Percentiles rank a stretch among this genome's conserved stretches.
phyloP scores from a whole-genome alignment of 169 alveolate genomes.

The Eimeria acervulina region DNA sequence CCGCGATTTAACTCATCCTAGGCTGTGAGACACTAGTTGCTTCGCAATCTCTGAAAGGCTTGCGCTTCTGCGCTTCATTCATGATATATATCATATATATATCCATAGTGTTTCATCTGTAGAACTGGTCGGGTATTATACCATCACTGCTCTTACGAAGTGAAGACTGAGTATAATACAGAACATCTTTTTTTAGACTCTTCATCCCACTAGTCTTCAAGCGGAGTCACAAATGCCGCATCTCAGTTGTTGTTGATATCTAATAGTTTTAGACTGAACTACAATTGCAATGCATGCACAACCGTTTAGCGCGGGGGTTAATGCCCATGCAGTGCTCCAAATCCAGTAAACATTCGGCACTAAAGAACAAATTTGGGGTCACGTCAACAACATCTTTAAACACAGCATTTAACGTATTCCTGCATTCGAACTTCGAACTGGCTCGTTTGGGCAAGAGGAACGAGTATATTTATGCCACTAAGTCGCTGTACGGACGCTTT shows the following conservation, averaged over 20 bases:
- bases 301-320: neutral
- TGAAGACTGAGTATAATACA: neutral
- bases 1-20: too few relatives aligned
- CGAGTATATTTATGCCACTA: neutral
- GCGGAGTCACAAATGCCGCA: neutral
- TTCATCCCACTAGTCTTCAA: neutral
- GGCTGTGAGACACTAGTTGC: neutral
- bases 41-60: neutral
- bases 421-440: conserved; percentile 72
- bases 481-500: neutral
- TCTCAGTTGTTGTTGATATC: neutral
- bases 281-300: neutral
- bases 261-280: neutral
- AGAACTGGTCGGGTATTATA: neutral
- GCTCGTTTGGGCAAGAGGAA: neutral
- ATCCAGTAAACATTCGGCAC: neutral
- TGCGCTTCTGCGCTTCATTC: neutral
- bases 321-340: neutral
- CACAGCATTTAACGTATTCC: neutral
- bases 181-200: neutral
- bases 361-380: neutral
- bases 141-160: neutral
- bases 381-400: neutral
- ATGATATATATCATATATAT: too few relatives aligned
- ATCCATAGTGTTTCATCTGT: neutral